Base-by-base conservation (phyloP, 2,329 filamentous ascomycete genomes). In the Clonostachys rosea region DNA sequence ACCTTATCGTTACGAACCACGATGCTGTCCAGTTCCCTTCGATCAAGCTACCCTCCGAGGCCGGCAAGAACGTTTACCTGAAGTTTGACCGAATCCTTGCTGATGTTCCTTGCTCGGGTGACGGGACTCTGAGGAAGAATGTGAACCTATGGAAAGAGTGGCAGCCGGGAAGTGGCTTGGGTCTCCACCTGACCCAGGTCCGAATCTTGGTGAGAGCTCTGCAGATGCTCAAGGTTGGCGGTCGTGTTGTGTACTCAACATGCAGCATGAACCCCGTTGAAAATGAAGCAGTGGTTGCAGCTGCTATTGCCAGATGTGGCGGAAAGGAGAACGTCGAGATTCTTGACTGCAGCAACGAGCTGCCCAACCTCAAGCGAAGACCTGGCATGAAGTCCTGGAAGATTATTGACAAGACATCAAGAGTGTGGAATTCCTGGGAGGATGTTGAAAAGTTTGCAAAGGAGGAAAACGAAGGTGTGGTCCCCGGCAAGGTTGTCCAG, bases 231-330 rank as follows among this genome's bases (percentile, higher is more conserved):
- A 97, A 96, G 74, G 87, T 90, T 47, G 92, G 94, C 39, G 94
- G 94, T 45, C 83, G 91, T 52, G 89, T 97, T 30, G 92, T 99
- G 45, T 99, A 97, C 72, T 97, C 92, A 4, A 99, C 94, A 17
- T 99, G 94, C 77, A 96, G 91, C 67, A 90, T 99, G 88, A 99
- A 99, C 69, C 94, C 94, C 0, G 83, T 97, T 30, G 94, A 99
- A 73, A 96, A 99, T 60, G 94, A 99, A 69, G 86, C 94, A 7
- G 91, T 97, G 14, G 75, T 99, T 50, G 84, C 89, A 1, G 86
- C 87, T 24, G 94, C 94, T 11, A 91, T 99, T 56, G 87, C 91
- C 57, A 81, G 91, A 48, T 97, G 91, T 59, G 94, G 94, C 52
- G 94, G 94, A 4, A 69, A 81, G 5, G 76, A 79, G 13, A 94